Base-by-base conservation (phyloP, 2,329 filamentous ascomycete species). In the Pezicula rhizophila region DNA sequence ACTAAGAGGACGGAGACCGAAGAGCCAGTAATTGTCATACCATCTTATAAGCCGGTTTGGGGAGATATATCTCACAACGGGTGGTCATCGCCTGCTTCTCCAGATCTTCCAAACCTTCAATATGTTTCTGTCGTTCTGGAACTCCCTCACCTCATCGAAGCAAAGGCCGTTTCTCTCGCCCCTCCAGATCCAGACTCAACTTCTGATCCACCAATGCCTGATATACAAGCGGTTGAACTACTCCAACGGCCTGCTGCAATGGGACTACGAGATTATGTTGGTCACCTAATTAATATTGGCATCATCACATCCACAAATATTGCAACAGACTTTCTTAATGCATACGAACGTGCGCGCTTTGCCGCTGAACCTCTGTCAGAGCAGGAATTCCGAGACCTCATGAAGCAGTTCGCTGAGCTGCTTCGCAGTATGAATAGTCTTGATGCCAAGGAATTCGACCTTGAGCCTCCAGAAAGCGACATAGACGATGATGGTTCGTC, bases 121-220 rank as follows among this genome's bases (percentile, higher is more conserved):
- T 97, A 95, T 66, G 78, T 76, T 58, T 82, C 82, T 2, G 89
- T 99, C 20, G 75, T 96, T 15, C 76, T 79, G 34, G 92, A 97
- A 67, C 75, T 99, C 20, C 89, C 91, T 1, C 85, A 95, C 62
- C 76, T 97, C 25, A 87, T 97, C 54, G 92, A 97, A 70, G 92
- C 89, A 8, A 92, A 92, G 66, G 92, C 90, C 1, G 81, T 96
- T n/a, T 90, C 88, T 0, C 77, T 96, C 34, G 89, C 89, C 84
- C 26, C 72, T 74, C 1, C 74, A 77, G 73, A 70, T 54, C 70
- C 65, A 33, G 66, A 60, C 31, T 71, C 70, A 15, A 59, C 60
- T 33, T 59, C 61, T 15, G 66, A 67, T 3, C 67, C 69, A 8
- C 70, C 68, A 14, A 62, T 75, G 18, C 77, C 87, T 2, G 84